These are phyloP conservation scores for Curvularia sp. DNA, from an alignment of 2,329 filamentous ascomycete species.

Conservation along the genomic window DNA sequence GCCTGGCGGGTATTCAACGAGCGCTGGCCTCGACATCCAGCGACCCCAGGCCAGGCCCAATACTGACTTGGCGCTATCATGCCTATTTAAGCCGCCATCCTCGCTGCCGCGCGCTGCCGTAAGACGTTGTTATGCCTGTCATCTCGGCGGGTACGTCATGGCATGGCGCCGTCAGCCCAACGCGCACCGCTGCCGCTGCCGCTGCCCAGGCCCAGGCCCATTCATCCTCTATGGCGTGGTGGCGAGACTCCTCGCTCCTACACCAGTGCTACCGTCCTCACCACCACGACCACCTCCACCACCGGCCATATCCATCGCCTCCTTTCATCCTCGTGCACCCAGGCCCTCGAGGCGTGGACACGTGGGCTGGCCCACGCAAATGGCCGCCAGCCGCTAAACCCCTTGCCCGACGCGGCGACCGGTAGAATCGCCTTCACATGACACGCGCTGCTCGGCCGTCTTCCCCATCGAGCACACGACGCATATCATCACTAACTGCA, in stretches of 20 bases:
- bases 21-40: not conserved
- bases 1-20: not conserved
- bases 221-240: too few relatives aligned
- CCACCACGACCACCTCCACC: not conserved
- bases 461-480: slow-evolving; percentile 22
- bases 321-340: slow-evolving; percentile 5
- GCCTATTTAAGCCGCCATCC: slow-evolving; percentile 13
- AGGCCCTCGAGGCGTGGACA: slow-evolving; percentile 20
- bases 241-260: too few relatives aligned
- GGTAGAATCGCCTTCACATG: slow-evolving; percentile 15
- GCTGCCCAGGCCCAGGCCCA: too few relatives aligned
- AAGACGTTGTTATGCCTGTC: slow-evolving; percentile 9
- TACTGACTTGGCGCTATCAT: slow-evolving; percentile 14
- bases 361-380: slow-evolving; percentile 24
- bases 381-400: slow-evolving; percentile 9
- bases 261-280: too few relatives aligned
- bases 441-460: slow-evolving; percentile 18
- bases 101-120: slow-evolving; percentile 10
- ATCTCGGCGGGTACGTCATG: not conserved
- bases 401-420: not conserved
- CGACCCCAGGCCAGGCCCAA: slow-evolving; percentile 8
- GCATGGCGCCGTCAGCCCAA: not conserved
- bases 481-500: slow-evolving; percentile 17
- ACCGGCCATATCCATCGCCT: not conserved
- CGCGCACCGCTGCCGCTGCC: not conserved